Percentiles rank a stretch among this genome's conserved stretches.
phyloP scores from a whole-genome alignment of 129 eudicot genomes.

The carrot (Daucus carota) region DH1_v3.0 NC_030384.2:39913501-39914000 shows the following conservation, averaged over 20 bases:
- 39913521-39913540: not conserved
- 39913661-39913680: not conserved
- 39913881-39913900: not conserved
- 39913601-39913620: too few species aligned
- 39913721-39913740: slow-evolving; percentile 29
- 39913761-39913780: slow-evolving; percentile 78
- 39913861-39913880: not conserved
- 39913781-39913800: slow-evolving; percentile 8
- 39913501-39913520: not conserved
- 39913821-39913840: not conserved
- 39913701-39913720: not conserved
- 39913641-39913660: not conserved
- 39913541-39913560: not conserved
- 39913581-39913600: too few species aligned
- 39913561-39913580: not conserved
- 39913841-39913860: not conserved
- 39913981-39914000: not conserved
- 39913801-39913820: not conserved
- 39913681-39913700: not conserved
- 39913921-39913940: not conserved
- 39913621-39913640: too few species aligned
- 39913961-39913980: not conserved
- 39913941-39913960: not conserved
- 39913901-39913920: not conserved
- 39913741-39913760: slow-evolving; percentile 78